Conservation (phyloP, 805 yeast species). For the Pichia manshurica region DNA sequence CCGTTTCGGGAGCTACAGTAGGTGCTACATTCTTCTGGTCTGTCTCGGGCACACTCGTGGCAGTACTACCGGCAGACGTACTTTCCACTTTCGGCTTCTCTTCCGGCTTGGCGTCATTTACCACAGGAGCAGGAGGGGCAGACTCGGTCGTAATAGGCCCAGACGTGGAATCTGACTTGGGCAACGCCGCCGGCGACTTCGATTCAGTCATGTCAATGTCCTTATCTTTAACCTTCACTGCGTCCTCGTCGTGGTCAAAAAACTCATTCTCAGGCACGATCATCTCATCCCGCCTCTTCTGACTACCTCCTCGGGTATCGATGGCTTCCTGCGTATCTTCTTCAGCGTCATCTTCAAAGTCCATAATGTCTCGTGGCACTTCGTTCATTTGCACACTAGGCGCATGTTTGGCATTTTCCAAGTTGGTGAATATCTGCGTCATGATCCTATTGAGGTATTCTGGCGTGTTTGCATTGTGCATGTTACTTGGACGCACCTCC, state of each 20-base stretch:
- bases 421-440: conserved; percentile 66
- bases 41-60: neutral
- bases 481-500: conserved; percentile 91
- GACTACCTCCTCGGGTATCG: conserved; percentile 90
- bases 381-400: conserved; percentile 94
- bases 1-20: neutral
- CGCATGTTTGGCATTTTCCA: conserved; percentile 88
- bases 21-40: neutral
- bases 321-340: conserved; percentile 76
- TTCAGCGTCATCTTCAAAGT: conserved; percentile 69
- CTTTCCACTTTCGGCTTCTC: conserved; percentile 2
- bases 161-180: conserved; percentile 16
- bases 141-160: too few relatives aligned
- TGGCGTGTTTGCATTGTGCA: conserved; percentile 93
- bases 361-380: conserved; percentile 86
- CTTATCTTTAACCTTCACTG: conserved; percentile 22
- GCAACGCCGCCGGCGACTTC: conserved; percentile 22
- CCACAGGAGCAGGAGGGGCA: too few relatives aligned
- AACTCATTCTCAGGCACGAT: conserved; percentile 73
- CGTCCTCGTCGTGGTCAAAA: conserved; percentile 58
- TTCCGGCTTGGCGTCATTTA: too few relatives aligned
- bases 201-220: conserved; percentile 12
- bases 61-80: neutral
- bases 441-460: conserved; percentile 84
- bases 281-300: conserved; percentile 70